Conservation (phyloP, 192 early-diverging fungal species). For the Coemansia sp. region DNA sequence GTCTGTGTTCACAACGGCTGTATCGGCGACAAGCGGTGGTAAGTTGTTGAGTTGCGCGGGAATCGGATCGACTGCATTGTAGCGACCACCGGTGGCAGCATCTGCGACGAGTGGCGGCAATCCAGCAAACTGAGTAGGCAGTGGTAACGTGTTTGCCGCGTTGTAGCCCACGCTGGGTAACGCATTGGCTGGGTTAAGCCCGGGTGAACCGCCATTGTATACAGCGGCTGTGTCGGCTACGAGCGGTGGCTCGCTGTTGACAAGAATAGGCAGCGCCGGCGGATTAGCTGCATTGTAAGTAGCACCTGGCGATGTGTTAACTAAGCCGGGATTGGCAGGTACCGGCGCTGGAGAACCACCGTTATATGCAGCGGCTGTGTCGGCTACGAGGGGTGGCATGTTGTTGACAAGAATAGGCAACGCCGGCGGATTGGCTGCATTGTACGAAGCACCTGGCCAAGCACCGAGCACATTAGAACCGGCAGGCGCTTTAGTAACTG, state of each 20-base stretch:
- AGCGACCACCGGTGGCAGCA: no score
- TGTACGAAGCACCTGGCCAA: not conserved
- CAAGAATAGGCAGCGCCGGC: not conserved
- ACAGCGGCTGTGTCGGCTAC: not conserved
- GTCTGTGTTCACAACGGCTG: not conserved
- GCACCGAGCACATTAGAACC: not conserved
- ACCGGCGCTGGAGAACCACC: not conserved
- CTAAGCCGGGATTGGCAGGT: not conserved
- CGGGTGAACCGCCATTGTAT: not conserved
- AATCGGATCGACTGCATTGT: no score
- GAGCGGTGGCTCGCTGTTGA: not conserved
- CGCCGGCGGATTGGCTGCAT: not conserved
- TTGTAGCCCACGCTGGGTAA: not conserved
- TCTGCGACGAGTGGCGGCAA: not conserved
- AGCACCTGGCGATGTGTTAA: not conserved
- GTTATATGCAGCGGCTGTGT: not conserved
- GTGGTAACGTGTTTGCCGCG: not conserved
- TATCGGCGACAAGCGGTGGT: not conserved
- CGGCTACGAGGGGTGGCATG: not conserved
- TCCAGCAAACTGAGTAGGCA: not conserved
- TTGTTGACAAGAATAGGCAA: not conserved
- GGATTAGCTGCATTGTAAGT: not conserved
- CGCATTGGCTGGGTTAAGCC: not conserved
- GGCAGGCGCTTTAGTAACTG: not conserved
- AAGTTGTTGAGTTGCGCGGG: not conserved